phyloP scores from a whole-genome alignment of 345 rosid genomes.

The Eucalyptus lansdowneana region DNA sequence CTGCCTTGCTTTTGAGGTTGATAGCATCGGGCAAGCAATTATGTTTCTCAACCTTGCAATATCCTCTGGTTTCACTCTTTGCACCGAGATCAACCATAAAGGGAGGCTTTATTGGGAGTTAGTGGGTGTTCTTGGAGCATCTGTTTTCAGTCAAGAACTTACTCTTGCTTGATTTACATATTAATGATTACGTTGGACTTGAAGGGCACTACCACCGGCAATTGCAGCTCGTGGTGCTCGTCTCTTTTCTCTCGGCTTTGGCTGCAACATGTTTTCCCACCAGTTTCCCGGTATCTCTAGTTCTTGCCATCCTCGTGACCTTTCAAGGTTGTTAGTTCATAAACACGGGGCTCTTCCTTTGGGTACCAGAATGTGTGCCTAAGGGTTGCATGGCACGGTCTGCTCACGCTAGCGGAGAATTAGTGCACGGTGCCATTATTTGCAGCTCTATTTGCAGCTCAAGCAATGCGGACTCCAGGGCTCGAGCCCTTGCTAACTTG shows the following conservation, averaged over 20 bases:
- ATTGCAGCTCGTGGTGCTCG: constrained; percentile 55
- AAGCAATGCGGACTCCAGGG: constrained; percentile 39
- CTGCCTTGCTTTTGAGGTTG: constrained; percentile 34
- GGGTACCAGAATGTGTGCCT: constrained; percentile 63
- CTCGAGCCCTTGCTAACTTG: constrained; percentile 64
- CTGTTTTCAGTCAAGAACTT: constrained; percentile 64
- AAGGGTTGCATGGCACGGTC: constrained; percentile 33
- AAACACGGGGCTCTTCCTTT: constrained; percentile 37
- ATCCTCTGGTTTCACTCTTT: constrained; percentile 52
- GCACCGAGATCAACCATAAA: constrained; percentile 29
- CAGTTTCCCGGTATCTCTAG: constrained; percentile 36
- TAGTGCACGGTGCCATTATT: constrained; percentile 38
- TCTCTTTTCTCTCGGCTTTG: constrained; percentile 43
- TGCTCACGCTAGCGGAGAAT: neutral
- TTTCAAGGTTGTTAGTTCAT: constrained; percentile 48
- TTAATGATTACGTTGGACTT: constrained; percentile 63
- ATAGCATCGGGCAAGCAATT: constrained; percentile 61
- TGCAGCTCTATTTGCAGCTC: constrained; percentile 51
- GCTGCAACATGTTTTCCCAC: constrained; percentile 31
- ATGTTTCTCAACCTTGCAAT: constrained; percentile 68
- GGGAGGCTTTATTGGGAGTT: constrained; percentile 25
- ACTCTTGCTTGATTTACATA: constrained; percentile 73
- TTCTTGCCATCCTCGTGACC: constrained; percentile 43
- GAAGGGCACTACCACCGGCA: constrained; percentile 88
- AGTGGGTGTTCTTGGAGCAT: constrained; percentile 48